Percentiles rank a stretch among this genome's conserved stretches.
These are phyloP conservation scores for Xylaria sp. DNA, from an alignment of 2,329 filamentous ascomycete species.

Conservation along the genomic window DNA sequence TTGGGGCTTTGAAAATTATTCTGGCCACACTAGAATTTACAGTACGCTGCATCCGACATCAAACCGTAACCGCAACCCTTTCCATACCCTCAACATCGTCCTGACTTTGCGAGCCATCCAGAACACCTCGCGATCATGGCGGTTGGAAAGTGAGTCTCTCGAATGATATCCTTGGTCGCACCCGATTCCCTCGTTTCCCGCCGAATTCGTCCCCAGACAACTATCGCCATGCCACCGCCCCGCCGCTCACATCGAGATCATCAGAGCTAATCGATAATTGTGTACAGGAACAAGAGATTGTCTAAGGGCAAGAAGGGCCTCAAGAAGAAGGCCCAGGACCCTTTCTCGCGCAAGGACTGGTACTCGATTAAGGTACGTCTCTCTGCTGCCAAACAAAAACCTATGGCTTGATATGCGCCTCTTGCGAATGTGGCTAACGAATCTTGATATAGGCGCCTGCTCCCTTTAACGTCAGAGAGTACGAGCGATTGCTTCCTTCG, in stretches of 20 bases:
- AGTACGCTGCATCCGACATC: constrained; percentile 45
- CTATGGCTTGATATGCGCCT: background rate
- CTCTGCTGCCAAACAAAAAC: background rate
- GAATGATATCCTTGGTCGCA: constrained; percentile 26
- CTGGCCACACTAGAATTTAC: constrained; percentile 46
- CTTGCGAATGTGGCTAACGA: constrained; percentile 42
- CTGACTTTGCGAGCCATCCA: constrained; percentile 50
- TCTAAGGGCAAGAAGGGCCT: constrained; percentile 99
- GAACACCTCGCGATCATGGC: constrained; percentile 76
- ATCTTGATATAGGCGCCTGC: constrained; percentile 76
- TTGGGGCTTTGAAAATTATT: constrained; percentile 47
- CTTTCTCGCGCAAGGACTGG: constrained; percentile 99
- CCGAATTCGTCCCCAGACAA: constrained; percentile 34
- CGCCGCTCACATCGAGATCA: constrained; percentile 37
- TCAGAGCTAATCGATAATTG: constrained; percentile 45
- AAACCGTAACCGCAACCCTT: constrained; percentile 45
- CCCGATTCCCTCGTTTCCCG: constrained; percentile 30
- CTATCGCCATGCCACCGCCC: constrained; percentile 35
- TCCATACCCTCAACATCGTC: constrained; percentile 47
- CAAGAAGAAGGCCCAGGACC: constrained; percentile 99
- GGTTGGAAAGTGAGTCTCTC: constrained; percentile 76
- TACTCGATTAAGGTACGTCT: constrained; percentile 88
- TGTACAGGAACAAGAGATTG: constrained; percentile 95
- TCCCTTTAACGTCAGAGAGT: constrained; percentile 97
- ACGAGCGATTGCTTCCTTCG: constrained; percentile 59